These are phyloP conservation scores for Hemerocallis citrina DNA, from an alignment of 106 monocot genomes.

Conservation along the genomic window DNA sequence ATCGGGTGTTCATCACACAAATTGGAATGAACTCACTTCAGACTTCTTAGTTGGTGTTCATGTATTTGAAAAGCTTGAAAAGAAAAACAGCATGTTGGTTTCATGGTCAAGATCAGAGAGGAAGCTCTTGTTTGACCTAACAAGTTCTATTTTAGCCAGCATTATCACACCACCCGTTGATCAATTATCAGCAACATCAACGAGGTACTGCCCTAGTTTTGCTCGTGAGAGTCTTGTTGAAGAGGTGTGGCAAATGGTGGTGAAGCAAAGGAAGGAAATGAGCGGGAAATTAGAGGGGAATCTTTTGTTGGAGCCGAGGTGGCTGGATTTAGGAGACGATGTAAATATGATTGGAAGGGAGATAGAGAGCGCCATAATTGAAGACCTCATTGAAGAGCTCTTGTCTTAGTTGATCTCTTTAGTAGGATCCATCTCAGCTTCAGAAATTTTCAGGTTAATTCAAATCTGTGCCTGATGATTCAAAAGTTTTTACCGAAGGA, in stretches of 20 bases:
- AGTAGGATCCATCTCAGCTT: too few species aligned
- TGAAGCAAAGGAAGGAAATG: conserved; percentile 20
- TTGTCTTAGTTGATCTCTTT: too few species aligned
- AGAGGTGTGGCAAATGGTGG: conserved; percentile 49
- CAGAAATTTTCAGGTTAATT: too few species aligned
- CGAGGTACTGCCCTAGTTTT: conserved; percentile 3
- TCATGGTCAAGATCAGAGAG: conserved; percentile 61
- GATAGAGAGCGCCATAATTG: conserved; percentile 29
- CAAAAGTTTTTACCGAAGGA: too few species aligned
- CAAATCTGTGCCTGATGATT: too few species aligned
- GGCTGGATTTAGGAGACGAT: conserved; percentile 23
- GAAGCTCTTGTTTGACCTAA: conserved; percentile 69
- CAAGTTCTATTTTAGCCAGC: conserved; percentile 33
- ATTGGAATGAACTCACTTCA: conserved; percentile 16
- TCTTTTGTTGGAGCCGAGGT: conserved; percentile 15
- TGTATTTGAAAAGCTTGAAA: conserved; percentile 60
- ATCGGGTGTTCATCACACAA: conserved; percentile 29
- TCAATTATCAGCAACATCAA: too few species aligned
- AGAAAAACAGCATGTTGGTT: conserved; percentile 32
- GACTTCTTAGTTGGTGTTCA: conserved; percentile 25
- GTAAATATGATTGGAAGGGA: conserved; percentile 25
- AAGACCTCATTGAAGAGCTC: conserved; percentile 43
- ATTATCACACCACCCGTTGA: conserved; percentile 9
- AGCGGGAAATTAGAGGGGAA: background rate
- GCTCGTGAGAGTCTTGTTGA: conserved; percentile 32